These are phyloP conservation scores for Mycena olivaceomarginata DNA, from an alignment of 768 basidiomycete genomes.

Conservation along the genomic window DNA sequence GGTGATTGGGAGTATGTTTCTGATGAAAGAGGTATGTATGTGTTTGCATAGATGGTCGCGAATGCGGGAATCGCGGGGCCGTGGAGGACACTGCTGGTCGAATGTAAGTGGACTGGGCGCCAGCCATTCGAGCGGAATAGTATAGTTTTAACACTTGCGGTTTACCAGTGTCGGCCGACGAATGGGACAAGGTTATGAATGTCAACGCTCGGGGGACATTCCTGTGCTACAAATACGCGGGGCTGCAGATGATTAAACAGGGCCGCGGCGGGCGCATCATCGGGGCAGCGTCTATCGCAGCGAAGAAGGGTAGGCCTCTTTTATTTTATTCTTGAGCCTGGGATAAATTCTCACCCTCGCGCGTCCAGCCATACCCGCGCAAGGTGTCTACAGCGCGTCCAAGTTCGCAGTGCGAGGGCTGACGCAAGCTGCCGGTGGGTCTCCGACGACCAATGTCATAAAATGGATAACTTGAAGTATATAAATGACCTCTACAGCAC, in stretches of 20 bases:
- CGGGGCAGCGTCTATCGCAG: slow-evolving; percentile 61
- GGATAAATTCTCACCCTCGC: no score
- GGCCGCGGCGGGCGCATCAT: slow-evolving; percentile 64
- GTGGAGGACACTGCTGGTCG: slow-evolving; percentile 4
- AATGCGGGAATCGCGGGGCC: slow-evolving; percentile 52
- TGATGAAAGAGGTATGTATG: no score
- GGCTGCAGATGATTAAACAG: slow-evolving; percentile 61
- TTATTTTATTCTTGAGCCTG: no score
- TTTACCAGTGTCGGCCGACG: slow-evolving; percentile 42
- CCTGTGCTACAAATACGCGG: slow-evolving; percentile 61
- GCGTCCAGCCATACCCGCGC: slow-evolving; percentile 25
- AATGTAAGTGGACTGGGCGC: slow-evolving; percentile 25
- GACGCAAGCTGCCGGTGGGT: slow-evolving; percentile 59
- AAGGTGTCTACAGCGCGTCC: slow-evolving; percentile 57
- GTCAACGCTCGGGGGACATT: slow-evolving; percentile 58
- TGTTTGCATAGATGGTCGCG: slow-evolving; percentile 53
- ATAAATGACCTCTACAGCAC: slow-evolving; percentile 42
- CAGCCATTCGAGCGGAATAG: background rate
- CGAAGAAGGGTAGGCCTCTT: slow-evolving; percentile 58
- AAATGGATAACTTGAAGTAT: background rate
- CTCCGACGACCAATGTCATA: no score
- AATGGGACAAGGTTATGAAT: slow-evolving; percentile 50
- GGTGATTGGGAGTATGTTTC: no score
- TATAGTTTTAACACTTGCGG: background rate
- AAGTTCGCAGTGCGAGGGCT: slow-evolving; percentile 67